Conservation (phyloP, 352 stramenopile genomes). For the Pythium rishiriense region DNA sequence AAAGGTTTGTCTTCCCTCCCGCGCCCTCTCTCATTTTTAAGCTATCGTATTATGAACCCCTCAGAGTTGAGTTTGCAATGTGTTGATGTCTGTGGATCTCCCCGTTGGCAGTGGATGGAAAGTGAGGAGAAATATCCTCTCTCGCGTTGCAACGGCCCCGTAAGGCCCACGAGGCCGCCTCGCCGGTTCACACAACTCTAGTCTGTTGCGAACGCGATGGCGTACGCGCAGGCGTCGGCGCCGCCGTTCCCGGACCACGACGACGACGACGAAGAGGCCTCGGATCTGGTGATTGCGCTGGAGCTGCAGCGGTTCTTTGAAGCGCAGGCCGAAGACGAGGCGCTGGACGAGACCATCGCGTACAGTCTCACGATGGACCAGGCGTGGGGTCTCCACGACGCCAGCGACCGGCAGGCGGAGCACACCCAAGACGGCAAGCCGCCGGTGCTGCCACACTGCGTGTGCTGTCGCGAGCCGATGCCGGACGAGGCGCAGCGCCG, state of each 20-base stretch:
- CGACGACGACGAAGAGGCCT: not conserved
- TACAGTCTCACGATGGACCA: slow-evolving; percentile 49
- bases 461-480: slow-evolving; percentile 36
- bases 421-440: slow-evolving; percentile 35
- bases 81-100: not conserved
- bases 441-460: slow-evolving; percentile 40
- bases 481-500: slow-evolving; percentile 23
- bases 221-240: not conserved
- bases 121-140: too few species aligned
- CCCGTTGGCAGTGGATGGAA: too few species aligned
- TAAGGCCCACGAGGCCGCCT: too few species aligned
- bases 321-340: slow-evolving; percentile 32
- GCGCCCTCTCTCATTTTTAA: too few species aligned
- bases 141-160: too few species aligned
- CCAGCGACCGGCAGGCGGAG: not conserved
- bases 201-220: too few species aligned
- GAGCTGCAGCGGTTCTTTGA: slow-evolving; percentile 48
- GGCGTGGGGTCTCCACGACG: slow-evolving; percentile 34
- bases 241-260: not conserved
- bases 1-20: not conserved
- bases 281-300: slow-evolving; percentile 17
- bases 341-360: slow-evolving; percentile 43
- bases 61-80: too few species aligned
- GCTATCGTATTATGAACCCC: too few species aligned
- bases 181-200: too few species aligned